These are phyloP conservation scores for Candida maris DNA, from an alignment of 805 yeast genomes.

Conservation along the genomic window DNA sequence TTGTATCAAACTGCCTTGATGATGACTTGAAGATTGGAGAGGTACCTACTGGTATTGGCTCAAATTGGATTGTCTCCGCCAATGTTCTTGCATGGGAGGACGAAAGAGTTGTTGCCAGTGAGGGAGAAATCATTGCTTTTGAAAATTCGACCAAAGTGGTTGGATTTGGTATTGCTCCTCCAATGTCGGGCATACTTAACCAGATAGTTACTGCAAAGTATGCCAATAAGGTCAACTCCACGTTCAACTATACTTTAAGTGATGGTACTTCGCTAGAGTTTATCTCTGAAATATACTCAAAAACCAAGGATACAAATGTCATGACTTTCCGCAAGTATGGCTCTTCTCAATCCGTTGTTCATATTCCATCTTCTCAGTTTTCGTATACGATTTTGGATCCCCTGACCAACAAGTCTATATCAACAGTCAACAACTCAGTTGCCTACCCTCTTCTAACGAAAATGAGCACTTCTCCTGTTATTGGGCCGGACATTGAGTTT, in stretches of 20 bases:
- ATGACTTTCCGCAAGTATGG: constrained; percentile 39
- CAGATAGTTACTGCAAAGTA: constrained; percentile 40
- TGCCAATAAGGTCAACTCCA: constrained; percentile 32
- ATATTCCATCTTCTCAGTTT: constrained; percentile 23
- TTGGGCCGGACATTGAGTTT: constrained; percentile 25
- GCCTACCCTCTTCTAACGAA: constrained; percentile 31
- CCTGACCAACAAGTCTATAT: constrained; percentile 12
- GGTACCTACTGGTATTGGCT: constrained; percentile 36
- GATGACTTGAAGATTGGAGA: constrained; percentile 30
- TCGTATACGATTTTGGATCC: constrained; percentile 26
- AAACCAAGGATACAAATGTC: constrained; percentile 35
- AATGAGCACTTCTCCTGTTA: constrained; percentile 17
- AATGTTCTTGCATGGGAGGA: constrained; percentile 54
- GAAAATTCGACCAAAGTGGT: constrained; percentile 31
- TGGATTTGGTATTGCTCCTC: constrained; percentile 35
- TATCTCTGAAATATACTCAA: constrained; percentile 28
- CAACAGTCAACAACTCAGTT: constrained; percentile 19
- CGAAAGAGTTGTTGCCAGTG: constrained; percentile 33
- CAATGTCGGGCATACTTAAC: constrained; percentile 32
- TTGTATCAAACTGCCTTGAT: constrained; percentile 50
- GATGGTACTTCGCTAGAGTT: constrained; percentile 36
- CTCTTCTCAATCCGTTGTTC: constrained; percentile 32
- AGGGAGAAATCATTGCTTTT: constrained; percentile 35
- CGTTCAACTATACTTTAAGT: constrained; percentile 34
- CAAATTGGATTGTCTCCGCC: constrained; percentile 61